These are phyloP conservation scores for Auriscalpium orientale DNA, from an alignment of 768 basidiomycete species.

Conservation along the genomic window DNA sequence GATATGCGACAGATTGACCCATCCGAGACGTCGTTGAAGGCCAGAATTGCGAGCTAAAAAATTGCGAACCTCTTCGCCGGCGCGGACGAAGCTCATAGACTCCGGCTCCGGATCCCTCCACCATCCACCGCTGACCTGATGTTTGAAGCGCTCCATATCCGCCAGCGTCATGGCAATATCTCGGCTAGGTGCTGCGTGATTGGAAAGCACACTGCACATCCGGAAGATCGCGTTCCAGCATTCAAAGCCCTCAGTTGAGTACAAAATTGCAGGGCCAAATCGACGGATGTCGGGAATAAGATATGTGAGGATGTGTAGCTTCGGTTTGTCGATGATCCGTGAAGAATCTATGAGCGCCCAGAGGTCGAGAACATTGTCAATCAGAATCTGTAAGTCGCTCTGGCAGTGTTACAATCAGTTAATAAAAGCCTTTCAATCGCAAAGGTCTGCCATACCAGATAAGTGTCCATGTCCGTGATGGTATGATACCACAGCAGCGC, in stretches of 20 bases:
- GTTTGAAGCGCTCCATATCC: constrained; percentile 24
- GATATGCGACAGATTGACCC: neutral
- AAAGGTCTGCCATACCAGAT: constrained; percentile 15
- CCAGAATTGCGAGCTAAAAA: neutral
- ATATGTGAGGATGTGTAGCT: constrained; percentile 28
- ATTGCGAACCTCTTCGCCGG: neutral
- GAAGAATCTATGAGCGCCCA: constrained; percentile 21
- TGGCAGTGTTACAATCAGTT: neutral
- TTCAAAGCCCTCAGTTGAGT: constrained; percentile 30
- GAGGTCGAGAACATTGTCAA: constrained; percentile 16
- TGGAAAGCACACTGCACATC: constrained; percentile 29
- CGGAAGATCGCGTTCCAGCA: constrained; percentile 34
- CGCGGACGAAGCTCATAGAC: neutral
- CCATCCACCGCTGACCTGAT: constrained; percentile 26
- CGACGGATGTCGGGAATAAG: constrained; percentile 20
- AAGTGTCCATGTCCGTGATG: constrained; percentile 22
- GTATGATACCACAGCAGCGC: constrained; percentile 25
- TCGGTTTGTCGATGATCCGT: constrained; percentile 22
- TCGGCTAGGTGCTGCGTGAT: constrained; percentile 35
- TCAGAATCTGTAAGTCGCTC: constrained; percentile 9
- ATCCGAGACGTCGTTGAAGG: neutral
- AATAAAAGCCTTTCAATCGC: neutral
- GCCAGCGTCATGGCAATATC: constrained; percentile 30
- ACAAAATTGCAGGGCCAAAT: constrained; percentile 26
- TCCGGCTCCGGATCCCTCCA: neutral